Conservation (phyloP, 2,329 filamentous ascomycete species). For the Stemphylium vesicarium region DNA sequence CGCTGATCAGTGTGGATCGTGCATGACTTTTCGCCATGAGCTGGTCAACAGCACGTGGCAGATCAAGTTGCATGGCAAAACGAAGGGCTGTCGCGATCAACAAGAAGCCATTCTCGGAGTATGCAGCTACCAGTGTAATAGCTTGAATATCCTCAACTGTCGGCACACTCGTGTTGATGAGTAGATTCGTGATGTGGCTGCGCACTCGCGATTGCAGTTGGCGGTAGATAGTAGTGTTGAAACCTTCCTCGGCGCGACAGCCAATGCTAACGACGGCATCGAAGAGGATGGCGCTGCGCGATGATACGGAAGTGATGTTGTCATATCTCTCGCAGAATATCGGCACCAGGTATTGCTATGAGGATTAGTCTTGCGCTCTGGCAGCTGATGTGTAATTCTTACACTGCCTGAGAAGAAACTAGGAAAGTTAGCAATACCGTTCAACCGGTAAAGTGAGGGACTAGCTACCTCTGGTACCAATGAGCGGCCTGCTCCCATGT, state of each 20-base stretch:
- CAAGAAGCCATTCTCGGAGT: slow-evolving; percentile 59
- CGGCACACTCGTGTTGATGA: slow-evolving; percentile 51
- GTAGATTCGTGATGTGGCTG: slow-evolving; percentile 55
- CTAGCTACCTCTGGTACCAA: slow-evolving; percentile 33
- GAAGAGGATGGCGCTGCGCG: slow-evolving; percentile 58
- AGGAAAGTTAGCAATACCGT: slow-evolving; percentile 3
- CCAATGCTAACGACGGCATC: slow-evolving; percentile 61
- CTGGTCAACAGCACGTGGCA: slow-evolving; percentile 50
- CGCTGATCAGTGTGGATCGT: slow-evolving; percentile 7
- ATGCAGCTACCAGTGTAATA: slow-evolving; percentile 59
- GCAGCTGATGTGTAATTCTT: slow-evolving; percentile 1
- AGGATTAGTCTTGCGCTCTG: too few relatives aligned
- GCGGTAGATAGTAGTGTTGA: slow-evolving; percentile 48
- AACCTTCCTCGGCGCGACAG: slow-evolving; percentile 56
- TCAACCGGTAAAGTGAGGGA: background rate
- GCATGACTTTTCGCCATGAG: slow-evolving; percentile 43
- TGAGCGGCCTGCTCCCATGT: slow-evolving; percentile 33
- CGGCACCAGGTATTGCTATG: slow-evolving; percentile 57
- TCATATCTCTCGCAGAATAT: slow-evolving; percentile 57
- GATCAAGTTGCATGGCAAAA: slow-evolving; percentile 58
- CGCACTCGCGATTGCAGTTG: slow-evolving; percentile 40
- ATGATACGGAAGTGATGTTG: slow-evolving; percentile 54
- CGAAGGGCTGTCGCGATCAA: slow-evolving; percentile 58
- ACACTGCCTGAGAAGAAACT: slow-evolving; percentile 44
- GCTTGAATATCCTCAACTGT: slow-evolving; percentile 60